phyloP scores from a whole-genome alignment of 2,329 filamentous ascomycete genomes.

The Penicillium decumbens region DNA sequence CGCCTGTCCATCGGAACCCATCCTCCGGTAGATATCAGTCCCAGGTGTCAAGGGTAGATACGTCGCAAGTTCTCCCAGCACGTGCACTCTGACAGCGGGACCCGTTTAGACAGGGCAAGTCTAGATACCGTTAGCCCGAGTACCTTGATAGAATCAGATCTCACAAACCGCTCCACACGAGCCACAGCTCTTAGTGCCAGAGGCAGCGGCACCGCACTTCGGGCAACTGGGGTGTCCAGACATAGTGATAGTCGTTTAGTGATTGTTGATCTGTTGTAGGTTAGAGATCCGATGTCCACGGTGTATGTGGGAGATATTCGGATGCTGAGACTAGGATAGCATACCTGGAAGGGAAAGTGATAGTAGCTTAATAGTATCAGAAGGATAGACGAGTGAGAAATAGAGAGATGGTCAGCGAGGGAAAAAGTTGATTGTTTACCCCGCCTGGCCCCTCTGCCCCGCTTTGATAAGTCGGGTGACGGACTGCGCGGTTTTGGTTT shows the following conservation, averaged over 20 bases:
- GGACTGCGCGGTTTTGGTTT: neutral
- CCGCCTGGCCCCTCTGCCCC: constrained; percentile 10
- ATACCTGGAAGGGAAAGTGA: neutral
- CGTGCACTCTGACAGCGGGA: too few species aligned
- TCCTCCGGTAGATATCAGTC: neutral
- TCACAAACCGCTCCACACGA: constrained; percentile 23
- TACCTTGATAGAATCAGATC: constrained; percentile 7
- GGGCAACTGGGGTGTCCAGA: constrained; percentile 22
- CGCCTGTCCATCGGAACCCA: neutral
- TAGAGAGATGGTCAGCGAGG: constrained; percentile 11
- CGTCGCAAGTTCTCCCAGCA: neutral
- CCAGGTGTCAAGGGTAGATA: neutral
- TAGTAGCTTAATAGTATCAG: neutral
- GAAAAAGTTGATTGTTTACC: constrained; percentile 17
- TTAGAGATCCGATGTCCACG: neutral
- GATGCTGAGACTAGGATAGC: neutral
- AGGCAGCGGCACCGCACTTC: constrained; percentile 18
- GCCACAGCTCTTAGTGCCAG: constrained; percentile 20
- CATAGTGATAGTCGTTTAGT: constrained; percentile 13
- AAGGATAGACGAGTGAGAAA: constrained; percentile 5
- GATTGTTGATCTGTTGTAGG: constrained; percentile 2
- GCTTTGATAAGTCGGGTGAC: neutral
- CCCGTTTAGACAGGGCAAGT: constrained; percentile 19
- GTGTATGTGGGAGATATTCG: neutral
- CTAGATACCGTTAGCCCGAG: constrained; percentile 10